Percentiles rank a stretch among this genome's conserved stretches.
phyloP scores from a whole-genome alignment of 495 filamentous ascomycete genomes.

The Xylaria sp. region DNA sequence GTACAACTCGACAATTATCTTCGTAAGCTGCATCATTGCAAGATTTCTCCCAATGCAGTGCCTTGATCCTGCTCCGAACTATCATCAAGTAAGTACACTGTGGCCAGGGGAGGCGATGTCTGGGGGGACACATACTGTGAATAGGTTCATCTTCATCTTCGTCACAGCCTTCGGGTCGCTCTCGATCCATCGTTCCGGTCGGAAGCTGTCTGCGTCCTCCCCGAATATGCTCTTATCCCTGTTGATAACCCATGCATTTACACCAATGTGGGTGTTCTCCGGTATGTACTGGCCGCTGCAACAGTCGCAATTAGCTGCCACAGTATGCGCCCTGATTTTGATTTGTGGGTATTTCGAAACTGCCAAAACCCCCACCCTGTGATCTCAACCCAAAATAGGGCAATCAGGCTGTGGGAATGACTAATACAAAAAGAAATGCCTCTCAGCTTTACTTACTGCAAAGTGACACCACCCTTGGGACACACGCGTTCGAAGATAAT shows the following conservation, averaged over 20 bases:
- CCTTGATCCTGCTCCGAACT: constrained; percentile 57
- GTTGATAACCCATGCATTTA: constrained; percentile 65
- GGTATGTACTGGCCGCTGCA: constrained; percentile 54
- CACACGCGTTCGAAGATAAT: constrained; percentile 64
- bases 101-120: neutral
- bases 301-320: neutral
- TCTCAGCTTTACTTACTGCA: constrained; percentile 39
- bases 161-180: constrained; percentile 28
- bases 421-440: neutral
- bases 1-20: constrained; percentile 38
- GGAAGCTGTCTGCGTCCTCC: constrained; percentile 57
- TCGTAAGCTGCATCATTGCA: constrained; percentile 55
- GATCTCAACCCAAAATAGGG: neutral
- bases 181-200: constrained; percentile 64
- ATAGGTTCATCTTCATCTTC: constrained; percentile 12
- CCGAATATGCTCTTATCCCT: constrained; percentile 61
- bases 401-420: neutral
- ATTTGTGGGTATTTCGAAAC: neutral
- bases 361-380: neutral
- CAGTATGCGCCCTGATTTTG: neutral
- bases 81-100: neutral
- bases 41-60: constrained; percentile 59
- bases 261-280: constrained; percentile 61
- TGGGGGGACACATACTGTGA: constrained; percentile 6
- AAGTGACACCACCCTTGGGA: constrained; percentile 58